These are phyloP conservation scores for Diplodia seriata DNA, from an alignment of 2,329 filamentous ascomycete genomes.

Conservation along the genomic window DNA sequence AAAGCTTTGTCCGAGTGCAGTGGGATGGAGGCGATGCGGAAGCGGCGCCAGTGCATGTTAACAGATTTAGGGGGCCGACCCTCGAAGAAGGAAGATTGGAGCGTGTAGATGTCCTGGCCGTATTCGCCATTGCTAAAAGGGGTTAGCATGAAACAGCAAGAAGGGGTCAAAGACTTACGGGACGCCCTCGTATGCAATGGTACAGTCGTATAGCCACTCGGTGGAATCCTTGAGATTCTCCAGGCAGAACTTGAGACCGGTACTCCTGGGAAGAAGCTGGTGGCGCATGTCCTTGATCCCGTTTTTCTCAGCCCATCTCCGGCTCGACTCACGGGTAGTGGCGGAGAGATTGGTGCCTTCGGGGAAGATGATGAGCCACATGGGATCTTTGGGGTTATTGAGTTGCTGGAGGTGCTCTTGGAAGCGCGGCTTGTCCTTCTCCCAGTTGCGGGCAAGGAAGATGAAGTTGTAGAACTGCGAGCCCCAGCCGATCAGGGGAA, in stretches of 20 bases:
- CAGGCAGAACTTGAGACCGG: constrained; percentile 79
- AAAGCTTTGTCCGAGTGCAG: constrained; percentile 76
- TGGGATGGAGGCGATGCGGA: constrained; percentile 80
- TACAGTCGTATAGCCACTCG: constrained; percentile 90
- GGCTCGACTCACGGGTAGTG: constrained; percentile 74
- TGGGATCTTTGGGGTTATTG: constrained; percentile 73
- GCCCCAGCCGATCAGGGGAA: constrained; percentile 79
- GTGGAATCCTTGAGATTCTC: constrained; percentile 76
- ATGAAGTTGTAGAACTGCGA: constrained; percentile 91
- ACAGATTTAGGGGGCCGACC: constrained; percentile 91
- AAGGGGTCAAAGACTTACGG: constrained; percentile 66
- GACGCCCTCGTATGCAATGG: constrained; percentile 92
- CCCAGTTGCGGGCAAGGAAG: constrained; percentile 90
- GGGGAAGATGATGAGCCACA: constrained; percentile 90
- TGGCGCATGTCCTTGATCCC: constrained; percentile 76
- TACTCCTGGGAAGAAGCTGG: constrained; percentile 78
- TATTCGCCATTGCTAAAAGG: constrained; percentile 61
- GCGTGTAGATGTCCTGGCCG: constrained; percentile 88
- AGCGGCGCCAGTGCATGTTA: constrained; percentile 95
- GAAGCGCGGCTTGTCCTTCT: constrained; percentile 76
- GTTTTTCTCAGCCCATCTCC: constrained; percentile 77
- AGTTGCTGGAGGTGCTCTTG: constrained; percentile 75
- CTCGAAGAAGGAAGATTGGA: constrained; percentile 86
- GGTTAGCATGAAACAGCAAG: not conserved
- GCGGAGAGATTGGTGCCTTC: constrained; percentile 83